These are phyloP conservation scores for Epichloe aotearoae DNA, from an alignment of 2,329 filamentous ascomycete genomes.

Conservation along the genomic window DNA sequence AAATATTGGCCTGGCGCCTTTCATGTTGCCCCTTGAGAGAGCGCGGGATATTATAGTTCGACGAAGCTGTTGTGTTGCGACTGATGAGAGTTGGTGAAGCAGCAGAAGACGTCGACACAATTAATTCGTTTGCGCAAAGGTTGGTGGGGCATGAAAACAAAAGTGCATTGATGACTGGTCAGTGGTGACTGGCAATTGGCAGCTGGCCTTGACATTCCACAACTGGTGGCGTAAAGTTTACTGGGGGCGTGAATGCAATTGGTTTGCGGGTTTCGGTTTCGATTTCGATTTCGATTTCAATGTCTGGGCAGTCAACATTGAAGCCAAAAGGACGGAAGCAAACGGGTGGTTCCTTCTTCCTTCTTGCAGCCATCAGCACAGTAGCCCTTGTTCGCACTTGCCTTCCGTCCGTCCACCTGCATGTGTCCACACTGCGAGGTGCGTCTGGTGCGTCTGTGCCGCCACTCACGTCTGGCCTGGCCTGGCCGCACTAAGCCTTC, in stretches of 20 bases:
- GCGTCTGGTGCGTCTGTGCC: too few relatives aligned
- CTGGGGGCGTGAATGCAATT: background rate
- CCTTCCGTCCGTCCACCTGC: too few relatives aligned
- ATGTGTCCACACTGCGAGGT: too few relatives aligned
- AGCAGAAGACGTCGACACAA: background rate
- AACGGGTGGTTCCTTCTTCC: background rate
- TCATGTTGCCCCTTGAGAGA: background rate
- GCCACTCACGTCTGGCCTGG: background rate
- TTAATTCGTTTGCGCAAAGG: too few relatives aligned
- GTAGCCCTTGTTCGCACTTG: background rate
- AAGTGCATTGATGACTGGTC: too few relatives aligned
- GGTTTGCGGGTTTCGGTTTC: too few relatives aligned
- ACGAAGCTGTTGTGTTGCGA: background rate
- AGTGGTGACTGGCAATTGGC: too few relatives aligned
- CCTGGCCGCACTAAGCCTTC: slow-evolving; percentile 14
- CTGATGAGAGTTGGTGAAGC: background rate
- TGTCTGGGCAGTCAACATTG: too few relatives aligned
- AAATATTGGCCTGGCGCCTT: background rate
- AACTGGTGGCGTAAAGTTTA: background rate
- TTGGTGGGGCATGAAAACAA: background rate
- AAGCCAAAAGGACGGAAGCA: background rate
- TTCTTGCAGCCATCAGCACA: background rate
- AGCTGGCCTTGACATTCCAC: background rate
- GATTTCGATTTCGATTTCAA: too few relatives aligned
- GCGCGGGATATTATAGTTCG: background rate